phyloP scores from a whole-genome alignment of 257 asterid genomes.

The Schizonepeta tenuifolia region DNA sequence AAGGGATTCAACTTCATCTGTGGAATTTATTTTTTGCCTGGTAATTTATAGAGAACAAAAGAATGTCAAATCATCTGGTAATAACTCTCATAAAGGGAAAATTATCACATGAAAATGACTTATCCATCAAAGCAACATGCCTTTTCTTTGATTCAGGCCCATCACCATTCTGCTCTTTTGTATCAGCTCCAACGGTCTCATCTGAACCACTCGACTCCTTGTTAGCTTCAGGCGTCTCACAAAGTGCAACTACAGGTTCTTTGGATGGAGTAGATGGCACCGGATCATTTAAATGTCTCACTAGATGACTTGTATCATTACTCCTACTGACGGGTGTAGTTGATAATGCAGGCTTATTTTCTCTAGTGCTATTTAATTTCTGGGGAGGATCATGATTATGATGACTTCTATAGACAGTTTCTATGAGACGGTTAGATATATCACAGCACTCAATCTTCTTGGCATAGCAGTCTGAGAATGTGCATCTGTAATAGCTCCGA shows the following conservation, averaged over 20 bases:
- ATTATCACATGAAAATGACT: constrained; percentile 22
- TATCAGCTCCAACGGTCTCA: constrained; percentile 54
- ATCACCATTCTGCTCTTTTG: constrained; percentile 52
- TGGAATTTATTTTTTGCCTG: constrained; percentile 69
- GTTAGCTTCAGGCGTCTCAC: constrained; percentile 42
- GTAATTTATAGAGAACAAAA: constrained; percentile 33
- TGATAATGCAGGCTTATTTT: constrained; percentile 47
- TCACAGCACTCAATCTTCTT: constrained; percentile 89
- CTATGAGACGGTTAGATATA: constrained; percentile 55
- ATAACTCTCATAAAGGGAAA: constrained; percentile 21
- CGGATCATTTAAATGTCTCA: constrained; percentile 36
- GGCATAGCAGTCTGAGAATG: constrained; percentile 73
- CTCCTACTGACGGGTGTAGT: constrained; percentile 41
- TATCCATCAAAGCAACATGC: constrained; percentile 41
- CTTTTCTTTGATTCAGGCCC: constrained; percentile 64
- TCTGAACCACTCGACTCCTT: constrained; percentile 65
- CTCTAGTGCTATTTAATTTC: constrained; percentile 54
- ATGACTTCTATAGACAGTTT: constrained; percentile 72
- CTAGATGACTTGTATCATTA: constrained; percentile 39
- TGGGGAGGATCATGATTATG: constrained; percentile 94
- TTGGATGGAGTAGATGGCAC: constrained; percentile 51
- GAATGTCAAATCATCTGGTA: constrained; percentile 32
- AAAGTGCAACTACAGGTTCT: constrained; percentile 43
- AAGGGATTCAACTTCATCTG: constrained; percentile 49
- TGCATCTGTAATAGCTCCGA: constrained; percentile 94